Base-by-base conservation (phyloP, 805 yeast species). In the Yamadazyma tumulicola region DNA sequence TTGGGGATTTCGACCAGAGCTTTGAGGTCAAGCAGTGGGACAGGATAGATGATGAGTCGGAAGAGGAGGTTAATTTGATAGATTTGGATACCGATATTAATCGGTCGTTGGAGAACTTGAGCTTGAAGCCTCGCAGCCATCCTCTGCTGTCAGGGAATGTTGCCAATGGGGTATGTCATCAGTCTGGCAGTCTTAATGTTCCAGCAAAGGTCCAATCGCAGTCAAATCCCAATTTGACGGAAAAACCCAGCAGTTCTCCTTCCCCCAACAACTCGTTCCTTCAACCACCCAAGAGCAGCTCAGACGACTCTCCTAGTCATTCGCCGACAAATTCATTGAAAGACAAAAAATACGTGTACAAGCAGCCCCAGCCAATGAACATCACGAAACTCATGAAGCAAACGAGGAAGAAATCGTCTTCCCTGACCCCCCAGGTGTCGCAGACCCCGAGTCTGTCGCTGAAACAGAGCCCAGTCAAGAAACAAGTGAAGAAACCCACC, bases 1-100 rank as follows among this genome's bases (percentile, higher is more conserved):
- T 67, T 39, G 55, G 52, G 19, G 71, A 65, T 40, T 65, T 65
- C 28, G 71, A 66, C 45, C 71, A 67, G 41, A 64, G 55, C 23
- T 41, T 51, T 16, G 43, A 52, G 5, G 45, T 49, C 19, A 36
- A 38, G 13, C 46, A 50, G 24, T 57, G 64, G 59, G 63, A 52
- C 24, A 51, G 47, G 27, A 49, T 57, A 26, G 48, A 48, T 23
- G 45, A 45, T 37, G 43, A 38, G 7, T 25, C 17, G 19, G 29
- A 33, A 24, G 39, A 29, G 17, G 46, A 30, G 26, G 67, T 73
- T 23, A 76, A 78, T 39, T 67, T 87, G 47, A 83, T 88, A 42
- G 95, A 87, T 52, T 77, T 87, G 47, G 94, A 75, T 51, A 46
- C 44, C 15, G 85, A 77, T 45, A 24, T 31, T 48, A 43, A 37